These are phyloP conservation scores for Nothophaeocryptopus gaeumannii DNA, from an alignment of 2,329 filamentous ascomycete genomes.

Conservation along the genomic window DNA sequence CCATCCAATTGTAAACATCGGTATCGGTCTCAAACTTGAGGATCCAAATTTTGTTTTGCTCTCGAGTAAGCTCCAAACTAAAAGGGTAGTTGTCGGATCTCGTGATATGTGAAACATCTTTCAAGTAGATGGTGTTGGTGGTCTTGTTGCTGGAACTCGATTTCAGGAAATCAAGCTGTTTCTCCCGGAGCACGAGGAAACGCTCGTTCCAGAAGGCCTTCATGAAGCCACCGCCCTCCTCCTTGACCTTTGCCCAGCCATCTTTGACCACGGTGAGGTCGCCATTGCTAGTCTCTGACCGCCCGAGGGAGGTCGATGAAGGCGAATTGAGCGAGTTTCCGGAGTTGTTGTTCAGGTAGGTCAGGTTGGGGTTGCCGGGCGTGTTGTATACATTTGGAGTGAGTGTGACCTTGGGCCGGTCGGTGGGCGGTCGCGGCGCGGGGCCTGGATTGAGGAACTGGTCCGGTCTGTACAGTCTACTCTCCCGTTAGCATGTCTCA, in stretches of 20 bases:
- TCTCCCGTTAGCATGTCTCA: too few relatives aligned
- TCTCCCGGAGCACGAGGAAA: slow-evolving; percentile 87
- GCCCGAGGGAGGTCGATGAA: slow-evolving; percentile 40
- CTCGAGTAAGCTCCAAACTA: slow-evolving; percentile 91
- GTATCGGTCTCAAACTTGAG: slow-evolving; percentile 94
- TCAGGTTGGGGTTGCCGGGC: slow-evolving; percentile 65
- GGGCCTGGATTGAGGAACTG: slow-evolving; percentile 97
- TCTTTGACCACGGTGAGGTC: slow-evolving; percentile 51
- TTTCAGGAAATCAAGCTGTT: slow-evolving; percentile 92
- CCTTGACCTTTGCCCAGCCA: slow-evolving; percentile 82
- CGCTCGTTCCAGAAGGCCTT: slow-evolving; percentile 75
- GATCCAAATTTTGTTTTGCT: slow-evolving; percentile 79
- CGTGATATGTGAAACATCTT: slow-evolving; percentile 84
- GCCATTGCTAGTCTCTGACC: slow-evolving; percentile 40
- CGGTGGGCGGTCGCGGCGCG: slow-evolving; percentile 82
- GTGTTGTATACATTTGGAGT: slow-evolving; percentile 70
- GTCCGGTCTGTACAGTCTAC: slow-evolving; percentile 59
- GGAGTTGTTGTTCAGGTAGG: slow-evolving; percentile 14
- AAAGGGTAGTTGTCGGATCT: slow-evolving; percentile 87
- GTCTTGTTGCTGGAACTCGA: slow-evolving; percentile 77
- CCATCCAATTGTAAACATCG: slow-evolving; percentile 98
- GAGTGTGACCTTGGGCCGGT: slow-evolving; percentile 71
- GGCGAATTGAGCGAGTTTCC: slow-evolving; percentile 38
- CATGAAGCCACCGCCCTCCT: slow-evolving; percentile 70
- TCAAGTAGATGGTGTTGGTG: slow-evolving; percentile 78